A percentile compares a stretch with the other conserved stretches of the same genome.
Evolutionary conservation across 2,329 filamentous ascomycete genomes (phyloP).

Genomic region (Exophiala lecanii-corni): DNA sequence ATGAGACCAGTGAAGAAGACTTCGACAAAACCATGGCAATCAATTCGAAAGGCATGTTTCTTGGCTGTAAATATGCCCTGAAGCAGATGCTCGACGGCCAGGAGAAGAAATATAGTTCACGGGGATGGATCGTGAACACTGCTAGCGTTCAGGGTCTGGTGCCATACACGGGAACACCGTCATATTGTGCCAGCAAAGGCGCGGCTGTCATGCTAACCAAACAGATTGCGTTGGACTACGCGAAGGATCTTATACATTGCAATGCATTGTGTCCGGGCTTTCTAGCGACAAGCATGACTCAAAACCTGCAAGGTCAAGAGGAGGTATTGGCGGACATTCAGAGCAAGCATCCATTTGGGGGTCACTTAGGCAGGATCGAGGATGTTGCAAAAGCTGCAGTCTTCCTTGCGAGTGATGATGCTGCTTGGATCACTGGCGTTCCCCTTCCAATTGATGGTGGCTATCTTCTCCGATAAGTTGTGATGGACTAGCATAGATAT

Average conservation of each 20-base stretch:
- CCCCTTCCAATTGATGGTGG: constrained; percentile 45
- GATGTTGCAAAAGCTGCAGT: constrained; percentile 40
- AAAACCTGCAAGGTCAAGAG: constrained; percentile 33
- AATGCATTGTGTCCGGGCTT: constrained; percentile 43
- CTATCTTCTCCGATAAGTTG: constrained; percentile 28
- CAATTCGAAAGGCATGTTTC: constrained; percentile 97
- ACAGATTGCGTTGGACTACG: constrained; percentile 43
- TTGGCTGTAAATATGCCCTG: constrained; percentile 85
- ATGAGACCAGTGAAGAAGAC: constrained; percentile 60
- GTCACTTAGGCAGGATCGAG: constrained; percentile 19
- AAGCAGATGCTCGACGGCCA: constrained; percentile 24
- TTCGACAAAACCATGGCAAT: constrained; percentile 91
- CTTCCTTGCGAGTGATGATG: constrained; percentile 46
- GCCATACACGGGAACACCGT: constrained; percentile 16
- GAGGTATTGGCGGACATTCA: constrained; percentile 17
- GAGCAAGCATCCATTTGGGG: constrained; percentile 16
- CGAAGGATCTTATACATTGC: constrained; percentile 37
- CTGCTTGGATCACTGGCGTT: constrained; percentile 43
- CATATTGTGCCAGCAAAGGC: constrained; percentile 46
- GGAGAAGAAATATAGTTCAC: constrained; percentile 5
- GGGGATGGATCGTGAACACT: constrained; percentile 43
- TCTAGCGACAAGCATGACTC: constrained; percentile 35
- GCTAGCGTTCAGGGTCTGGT: constrained; percentile 18
- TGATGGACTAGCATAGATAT: neutral
- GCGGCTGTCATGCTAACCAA: constrained; percentile 45